Evolutionary conservation across 352 stramenopile genomes (phyloP).

Genomic region (Phytopythium mirpurense): DNA sequence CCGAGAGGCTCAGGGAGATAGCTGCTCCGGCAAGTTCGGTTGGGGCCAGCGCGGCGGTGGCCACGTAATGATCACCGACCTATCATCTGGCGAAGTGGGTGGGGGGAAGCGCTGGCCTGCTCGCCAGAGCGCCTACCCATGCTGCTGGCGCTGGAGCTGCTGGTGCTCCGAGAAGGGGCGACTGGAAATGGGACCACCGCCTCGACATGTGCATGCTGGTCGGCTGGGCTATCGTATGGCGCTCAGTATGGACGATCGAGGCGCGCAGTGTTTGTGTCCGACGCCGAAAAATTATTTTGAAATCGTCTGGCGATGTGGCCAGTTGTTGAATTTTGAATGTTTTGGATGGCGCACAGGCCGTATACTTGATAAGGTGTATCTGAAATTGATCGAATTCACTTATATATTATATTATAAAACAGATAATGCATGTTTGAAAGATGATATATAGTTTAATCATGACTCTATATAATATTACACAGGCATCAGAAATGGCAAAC

Average conservation of each 20-base stretch:
- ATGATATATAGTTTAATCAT: too few species aligned
- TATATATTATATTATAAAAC: too few species aligned
- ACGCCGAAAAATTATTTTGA: conserved; percentile 7
- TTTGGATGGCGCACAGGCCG: not conserved
- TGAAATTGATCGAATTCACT: too few species aligned
- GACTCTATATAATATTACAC: not conserved
- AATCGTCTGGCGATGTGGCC: not conserved
- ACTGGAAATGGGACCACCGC: not conserved
- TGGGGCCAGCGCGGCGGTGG: not conserved
- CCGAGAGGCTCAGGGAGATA: not conserved
- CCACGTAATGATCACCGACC: not conserved
- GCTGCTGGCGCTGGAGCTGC: not conserved
- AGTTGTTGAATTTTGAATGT: conserved; percentile 3
- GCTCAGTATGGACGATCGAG: not conserved
- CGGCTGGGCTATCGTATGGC: not conserved
- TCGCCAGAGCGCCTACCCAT: not conserved
- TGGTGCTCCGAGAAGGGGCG: not conserved
- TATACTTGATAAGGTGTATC: not conserved
- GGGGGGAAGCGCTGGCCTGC: not conserved
- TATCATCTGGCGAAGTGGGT: conserved; percentile 1
- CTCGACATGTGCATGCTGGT: not conserved
- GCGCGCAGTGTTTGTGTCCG: not conserved
- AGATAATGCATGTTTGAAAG: too few species aligned
- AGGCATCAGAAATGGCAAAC: not conserved
- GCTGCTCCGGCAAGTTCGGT: not conserved